Evolutionary conservation across 2,329 filamentous ascomycete species (phyloP).

Genomic region (Exophiala phaeomuriformis): DNA sequence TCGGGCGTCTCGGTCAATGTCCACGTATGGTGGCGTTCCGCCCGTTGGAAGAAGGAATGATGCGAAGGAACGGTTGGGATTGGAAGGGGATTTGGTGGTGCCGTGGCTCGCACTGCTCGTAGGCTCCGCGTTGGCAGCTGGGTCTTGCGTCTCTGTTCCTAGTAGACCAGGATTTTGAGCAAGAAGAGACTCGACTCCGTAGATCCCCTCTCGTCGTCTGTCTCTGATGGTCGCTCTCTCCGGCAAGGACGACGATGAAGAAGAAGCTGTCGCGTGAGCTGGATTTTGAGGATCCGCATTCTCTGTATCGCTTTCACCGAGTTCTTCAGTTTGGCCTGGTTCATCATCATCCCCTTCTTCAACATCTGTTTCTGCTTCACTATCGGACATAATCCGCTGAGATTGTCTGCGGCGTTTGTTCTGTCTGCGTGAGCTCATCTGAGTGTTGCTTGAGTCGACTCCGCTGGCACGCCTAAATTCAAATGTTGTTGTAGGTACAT

Average conservation of each 20-base stretch:
- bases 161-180: neutral
- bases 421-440: neutral
- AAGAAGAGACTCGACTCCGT: slow-evolving; percentile 14
- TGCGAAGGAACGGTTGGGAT: neutral
- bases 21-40: slow-evolving; percentile 3
- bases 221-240: neutral
- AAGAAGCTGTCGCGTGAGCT: no score
- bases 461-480: neutral
- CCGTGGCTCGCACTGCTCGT: no score
- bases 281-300: slow-evolving; percentile 1
- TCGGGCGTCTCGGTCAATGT: slow-evolving; percentile 14
- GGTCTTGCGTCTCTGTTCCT: no score
- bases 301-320: slow-evolving; percentile 3
- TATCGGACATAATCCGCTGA: slow-evolving; percentile 1
- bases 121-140: no score
- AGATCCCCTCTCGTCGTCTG: slow-evolving; percentile 13
- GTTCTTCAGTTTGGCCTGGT: neutral
- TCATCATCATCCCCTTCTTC: neutral
- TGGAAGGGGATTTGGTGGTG: neutral
- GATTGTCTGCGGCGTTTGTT: neutral
- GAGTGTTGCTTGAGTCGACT: neutral
- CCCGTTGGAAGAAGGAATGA: neutral
- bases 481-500: no score
- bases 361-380: slow-evolving; percentile 12
- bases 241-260: no score